Conservation (phyloP, 2,329 filamentous ascomycete species). For the Colletotrichum incanum region DNA sequence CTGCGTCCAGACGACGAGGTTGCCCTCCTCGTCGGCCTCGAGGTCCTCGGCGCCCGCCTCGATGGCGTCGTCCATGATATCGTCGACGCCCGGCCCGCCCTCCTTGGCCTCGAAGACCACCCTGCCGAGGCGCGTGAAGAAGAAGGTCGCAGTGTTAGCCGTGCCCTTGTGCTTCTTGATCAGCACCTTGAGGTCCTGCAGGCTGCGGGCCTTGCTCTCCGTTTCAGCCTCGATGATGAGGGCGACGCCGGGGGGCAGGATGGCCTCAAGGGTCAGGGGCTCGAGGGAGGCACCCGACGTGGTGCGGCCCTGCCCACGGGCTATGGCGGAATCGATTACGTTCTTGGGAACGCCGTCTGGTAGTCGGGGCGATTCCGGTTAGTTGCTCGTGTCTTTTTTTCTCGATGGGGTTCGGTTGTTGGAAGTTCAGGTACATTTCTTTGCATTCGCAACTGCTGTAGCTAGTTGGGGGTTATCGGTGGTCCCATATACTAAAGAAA, state of each 20-base stretch:
- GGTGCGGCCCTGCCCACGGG: slow-evolving; percentile 89
- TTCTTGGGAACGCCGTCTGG: slow-evolving; percentile 84
- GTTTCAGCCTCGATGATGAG: slow-evolving; percentile 89
- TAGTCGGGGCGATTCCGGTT: background rate
- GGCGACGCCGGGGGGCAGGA: slow-evolving; percentile 83
- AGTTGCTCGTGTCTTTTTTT: background rate
- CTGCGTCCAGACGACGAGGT: slow-evolving; percentile 43
- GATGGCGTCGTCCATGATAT: slow-evolving; percentile 85
- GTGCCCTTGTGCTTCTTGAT: slow-evolving; percentile 82
- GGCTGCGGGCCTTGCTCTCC: slow-evolving; percentile 81
- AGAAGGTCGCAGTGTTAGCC: slow-evolving; percentile 78
- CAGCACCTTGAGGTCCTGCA: slow-evolving; percentile 80
- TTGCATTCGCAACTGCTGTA: slow-evolving; percentile 80
- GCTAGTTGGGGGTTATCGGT: slow-evolving; percentile 83
- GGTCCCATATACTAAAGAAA: slow-evolving; percentile 79
- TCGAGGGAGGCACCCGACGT: slow-evolving; percentile 84
- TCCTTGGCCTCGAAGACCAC: slow-evolving; percentile 76
- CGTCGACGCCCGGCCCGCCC: slow-evolving; percentile 69
- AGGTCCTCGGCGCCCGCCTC: slow-evolving; percentile 88
- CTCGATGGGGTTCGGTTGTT: slow-evolving; percentile 36
- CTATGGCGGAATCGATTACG: slow-evolving; percentile 87
- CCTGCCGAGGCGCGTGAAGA: slow-evolving; percentile 87
- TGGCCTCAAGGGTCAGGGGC: slow-evolving; percentile 82
- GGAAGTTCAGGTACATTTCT: slow-evolving; percentile 71
- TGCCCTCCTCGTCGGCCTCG: slow-evolving; percentile 54